Evolutionary conservation across 225 moss, liverwort and hornwort species (phyloP).

Genomic region (Pseudoscleropodium purum): DNA sequence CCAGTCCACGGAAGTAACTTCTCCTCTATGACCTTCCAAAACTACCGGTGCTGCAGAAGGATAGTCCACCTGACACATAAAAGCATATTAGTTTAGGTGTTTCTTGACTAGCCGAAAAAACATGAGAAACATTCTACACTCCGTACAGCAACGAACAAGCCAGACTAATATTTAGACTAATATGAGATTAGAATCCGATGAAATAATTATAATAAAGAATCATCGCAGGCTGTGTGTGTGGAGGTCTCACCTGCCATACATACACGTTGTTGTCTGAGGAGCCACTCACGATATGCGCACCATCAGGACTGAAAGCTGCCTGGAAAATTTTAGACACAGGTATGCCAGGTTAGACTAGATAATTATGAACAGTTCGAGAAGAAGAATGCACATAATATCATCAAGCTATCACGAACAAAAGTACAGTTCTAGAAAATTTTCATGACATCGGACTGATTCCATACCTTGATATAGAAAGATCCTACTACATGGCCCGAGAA

Average conservation of each 20-base stretch:
- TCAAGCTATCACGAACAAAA: neutral
- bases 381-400: neutral
- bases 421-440: too few species aligned
- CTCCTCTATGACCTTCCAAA: constrained; percentile 62
- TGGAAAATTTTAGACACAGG: neutral
- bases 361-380: too few species aligned
- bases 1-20: constrained; percentile 92
- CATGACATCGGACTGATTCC: neutral
- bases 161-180: too few species aligned
- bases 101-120: neutral
- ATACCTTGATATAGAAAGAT: constrained; percentile 85
- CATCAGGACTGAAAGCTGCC: constrained; percentile 89
- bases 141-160: neutral
- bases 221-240: neutral
- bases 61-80: constrained; percentile 51
- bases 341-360: neutral
- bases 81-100: neutral
- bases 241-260: constrained; percentile 65
- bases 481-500: constrained; percentile 74
- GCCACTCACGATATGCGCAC: constrained; percentile 74
- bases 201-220: neutral
- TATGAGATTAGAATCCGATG: neutral
- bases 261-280: constrained; percentile 71
- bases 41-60: constrained; percentile 34
- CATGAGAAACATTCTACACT: neutral